phyloP scores from a whole-genome alignment of 768 basidiomycete genomes.

The Cyclocybe aegerita region DNA sequence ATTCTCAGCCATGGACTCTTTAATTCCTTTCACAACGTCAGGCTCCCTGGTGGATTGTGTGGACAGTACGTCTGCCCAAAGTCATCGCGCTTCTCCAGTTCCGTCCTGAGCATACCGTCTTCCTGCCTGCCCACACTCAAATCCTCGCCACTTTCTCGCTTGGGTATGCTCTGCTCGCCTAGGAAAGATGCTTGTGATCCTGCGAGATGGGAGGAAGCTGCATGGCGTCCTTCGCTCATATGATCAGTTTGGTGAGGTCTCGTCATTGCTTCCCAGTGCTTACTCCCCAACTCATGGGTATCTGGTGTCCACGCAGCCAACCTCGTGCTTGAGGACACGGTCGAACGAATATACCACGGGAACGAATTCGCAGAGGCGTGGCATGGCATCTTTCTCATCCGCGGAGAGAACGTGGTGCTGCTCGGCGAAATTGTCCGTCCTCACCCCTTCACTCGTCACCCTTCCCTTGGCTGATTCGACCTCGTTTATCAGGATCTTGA shows the following conservation, averaged over 20 bases:
- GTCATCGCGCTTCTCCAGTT: slow-evolving; percentile 47
- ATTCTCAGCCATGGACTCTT: slow-evolving; percentile 72
- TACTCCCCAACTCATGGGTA: not conserved
- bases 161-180: slow-evolving; percentile 26
- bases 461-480: slow-evolving; percentile 4
- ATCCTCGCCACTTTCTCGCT: slow-evolving; percentile 8
- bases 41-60: slow-evolving; percentile 99
- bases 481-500: slow-evolving; percentile 73
- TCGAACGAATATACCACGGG: slow-evolving; percentile 92
- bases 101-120: slow-evolving; percentile 45
- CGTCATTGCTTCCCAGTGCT: not conserved
- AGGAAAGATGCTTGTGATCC: slow-evolving; percentile 99
- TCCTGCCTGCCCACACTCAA: slow-evolving; percentile 18
- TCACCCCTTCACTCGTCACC: not conserved
- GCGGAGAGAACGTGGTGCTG: slow-evolving; percentile 97
- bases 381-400: slow-evolving; percentile 89
- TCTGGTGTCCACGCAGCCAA: slow-evolving; percentile 62
- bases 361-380: slow-evolving; percentile 86
- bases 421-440: slow-evolving; percentile 91
- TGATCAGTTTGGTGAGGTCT: slow-evolving; percentile 90
- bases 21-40: slow-evolving; percentile 98
- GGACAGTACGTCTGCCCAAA: slow-evolving; percentile 91
- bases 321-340: slow-evolving; percentile 92
- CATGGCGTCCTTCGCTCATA: slow-evolving; percentile 96
- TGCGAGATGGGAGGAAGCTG: slow-evolving; percentile 94